These are phyloP conservation scores for Globisporangium paroecandrum DNA, from an alignment of 352 stramenopile species.

Conservation along the genomic window DNA sequence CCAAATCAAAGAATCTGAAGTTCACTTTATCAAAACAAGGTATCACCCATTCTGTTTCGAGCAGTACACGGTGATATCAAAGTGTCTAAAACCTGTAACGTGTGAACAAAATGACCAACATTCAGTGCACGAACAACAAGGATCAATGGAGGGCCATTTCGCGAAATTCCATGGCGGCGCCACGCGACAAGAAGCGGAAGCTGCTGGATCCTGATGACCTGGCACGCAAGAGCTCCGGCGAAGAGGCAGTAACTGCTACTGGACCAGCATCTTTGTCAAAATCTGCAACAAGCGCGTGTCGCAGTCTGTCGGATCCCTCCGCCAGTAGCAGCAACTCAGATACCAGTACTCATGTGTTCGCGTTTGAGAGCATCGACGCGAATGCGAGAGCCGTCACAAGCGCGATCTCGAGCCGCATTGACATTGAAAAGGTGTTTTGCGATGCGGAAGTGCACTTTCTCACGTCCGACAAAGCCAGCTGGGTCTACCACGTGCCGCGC, in stretches of 20 bases:
- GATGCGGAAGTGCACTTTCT: constrained; percentile 20
- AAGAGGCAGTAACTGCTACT: neutral
- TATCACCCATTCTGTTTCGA: no score
- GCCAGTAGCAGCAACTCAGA: neutral
- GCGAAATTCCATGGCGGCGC: neutral
- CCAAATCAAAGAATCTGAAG: neutral
- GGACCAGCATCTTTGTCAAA: neutral
- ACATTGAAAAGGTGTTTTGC: neutral
- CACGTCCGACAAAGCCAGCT: constrained; percentile 35
- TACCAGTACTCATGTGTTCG: neutral
- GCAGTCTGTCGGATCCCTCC: neutral
- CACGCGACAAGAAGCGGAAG: neutral
- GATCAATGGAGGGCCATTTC: neutral
- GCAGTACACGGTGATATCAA: no score
- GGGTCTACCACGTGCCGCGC: constrained; percentile 52
- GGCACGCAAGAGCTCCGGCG: neutral
- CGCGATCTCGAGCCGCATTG: neutral
- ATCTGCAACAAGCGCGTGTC: neutral
- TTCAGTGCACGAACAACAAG: neutral
- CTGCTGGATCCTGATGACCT: neutral
- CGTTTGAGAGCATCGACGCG: constrained; percentile 23
- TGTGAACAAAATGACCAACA: neutral
- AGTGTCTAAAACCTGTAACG: neutral
- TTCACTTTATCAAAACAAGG: no score
- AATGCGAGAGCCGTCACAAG: constrained; percentile 9